These are phyloP conservation scores for Karstenula rhodostoma DNA, from an alignment of 2,329 filamentous ascomycete species.

Conservation along the genomic window DNA sequence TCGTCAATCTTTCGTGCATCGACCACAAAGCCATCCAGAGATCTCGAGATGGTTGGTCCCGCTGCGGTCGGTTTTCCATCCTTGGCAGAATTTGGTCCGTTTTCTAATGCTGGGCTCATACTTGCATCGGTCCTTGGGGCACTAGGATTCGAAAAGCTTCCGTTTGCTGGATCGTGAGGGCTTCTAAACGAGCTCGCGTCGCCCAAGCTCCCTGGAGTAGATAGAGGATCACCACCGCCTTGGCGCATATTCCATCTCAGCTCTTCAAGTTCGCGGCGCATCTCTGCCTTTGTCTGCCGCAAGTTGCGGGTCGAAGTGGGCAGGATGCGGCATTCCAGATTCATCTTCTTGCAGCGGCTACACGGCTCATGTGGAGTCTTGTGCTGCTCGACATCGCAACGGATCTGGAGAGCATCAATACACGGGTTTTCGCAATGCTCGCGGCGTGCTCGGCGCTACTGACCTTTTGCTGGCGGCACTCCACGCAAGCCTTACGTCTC, in stretches of 20 bases:
- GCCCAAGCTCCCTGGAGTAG: slow-evolving; percentile 36
- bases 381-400: slow-evolving; percentile 49
- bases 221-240: slow-evolving; percentile 30
- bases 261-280: slow-evolving; percentile 48
- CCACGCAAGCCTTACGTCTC: slow-evolving; percentile 48
- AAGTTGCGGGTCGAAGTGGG: slow-evolving; percentile 48
- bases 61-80: slow-evolving; percentile 33
- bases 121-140: slow-evolving; percentile 35
- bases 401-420: slow-evolving; percentile 35
- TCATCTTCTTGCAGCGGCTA: slow-evolving; percentile 47
- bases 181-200: slow-evolving; percentile 33
- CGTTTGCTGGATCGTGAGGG: slow-evolving; percentile 34
- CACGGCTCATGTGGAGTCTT: slow-evolving; percentile 49
- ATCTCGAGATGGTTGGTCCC: slow-evolving; percentile 34
- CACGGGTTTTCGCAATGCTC: background rate
- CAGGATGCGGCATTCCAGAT: slow-evolving; percentile 46
- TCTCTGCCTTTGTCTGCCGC: slow-evolving; percentile 49
- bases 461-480: slow-evolving; percentile 50
- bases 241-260: slow-evolving; percentile 47
- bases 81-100: slow-evolving; percentile 19
- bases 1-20: slow-evolving; percentile 45
- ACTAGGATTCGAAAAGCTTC: slow-evolving; percentile 40
- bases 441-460: slow-evolving; percentile 1
- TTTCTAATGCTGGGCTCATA: slow-evolving; percentile 38
- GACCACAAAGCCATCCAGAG: slow-evolving; percentile 43